Evolutionary conservation across 257 asterid species (phyloP), one percentile per base, ranked within the genome.

Genomic region (Solanum habrochaites): DNA sequence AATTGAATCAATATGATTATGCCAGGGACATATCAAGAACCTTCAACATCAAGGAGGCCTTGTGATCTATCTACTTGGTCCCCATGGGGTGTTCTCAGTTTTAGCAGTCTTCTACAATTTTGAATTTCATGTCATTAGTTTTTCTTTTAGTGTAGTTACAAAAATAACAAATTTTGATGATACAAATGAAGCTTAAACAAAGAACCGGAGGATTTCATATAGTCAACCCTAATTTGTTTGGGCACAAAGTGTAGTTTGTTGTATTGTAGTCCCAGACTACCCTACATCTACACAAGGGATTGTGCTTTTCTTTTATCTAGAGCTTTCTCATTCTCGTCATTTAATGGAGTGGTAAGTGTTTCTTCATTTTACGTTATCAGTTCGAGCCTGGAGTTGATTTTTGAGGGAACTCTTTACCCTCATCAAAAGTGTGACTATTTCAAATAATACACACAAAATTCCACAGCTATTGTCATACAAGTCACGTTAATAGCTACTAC

Each of bases 1-100:
- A 96, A 77, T 93, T 97, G 75, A 95, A 97, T 12, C 94, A 94
- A 86, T 97, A 95, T 23, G 99, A 97, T 74, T 94, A 95, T 25
- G 99, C 99, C 2, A 91, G 98, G 88, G 88, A 88, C 2, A 88
- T 97, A 58, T 91, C 94, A 4, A 91, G 95, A 90, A 94, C 95
- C 21, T 97, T 97, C 83, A 95, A 91, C 90, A 95, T 97, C 89
- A 96, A 94, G 92, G 99, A 97, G 91, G 99, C 99, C 11, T 94
- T 97, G 18, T 97, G 90, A 52, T 47, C n/a, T 21, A 6, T 18
- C 11, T 29, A 23, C 56, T 25, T 66, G 49, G 87, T 70, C 15
- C 70, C 81, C 64, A 12, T 45, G 21, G 78, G 77, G 4, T 70
- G n/a, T 3, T 70, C 58, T 20, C 20, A 15, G 14, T 16, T 70